phyloP scores from a whole-genome alignment of 1,284 basidiomycete species.

The Irpex lacteus region DNA sequence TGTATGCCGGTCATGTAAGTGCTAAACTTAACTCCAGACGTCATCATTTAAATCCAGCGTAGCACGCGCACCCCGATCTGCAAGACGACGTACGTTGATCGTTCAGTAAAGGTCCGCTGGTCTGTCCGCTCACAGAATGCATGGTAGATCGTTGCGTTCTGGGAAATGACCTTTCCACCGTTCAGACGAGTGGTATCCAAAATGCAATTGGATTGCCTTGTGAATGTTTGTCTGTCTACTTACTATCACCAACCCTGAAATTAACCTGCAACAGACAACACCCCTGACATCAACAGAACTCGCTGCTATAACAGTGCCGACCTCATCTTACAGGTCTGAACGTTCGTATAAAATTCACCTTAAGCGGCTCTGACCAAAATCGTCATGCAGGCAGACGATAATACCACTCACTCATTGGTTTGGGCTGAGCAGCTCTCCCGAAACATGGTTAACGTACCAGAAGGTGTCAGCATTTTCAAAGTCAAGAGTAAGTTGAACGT shows the following conservation, averaged over 20 bases:
- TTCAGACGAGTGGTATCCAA: slow-evolving; percentile 47
- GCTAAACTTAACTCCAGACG: neutral
- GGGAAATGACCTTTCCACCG: slow-evolving; percentile 57
- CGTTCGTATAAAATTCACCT: neutral
- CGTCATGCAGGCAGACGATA: slow-evolving; percentile 52
- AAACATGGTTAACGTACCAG: slow-evolving; percentile 46
- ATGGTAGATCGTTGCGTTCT: slow-evolving; percentile 57
- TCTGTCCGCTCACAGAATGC: neutral
- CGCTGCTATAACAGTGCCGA: slow-evolving; percentile 55
- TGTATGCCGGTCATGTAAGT: slow-evolving; percentile 52
- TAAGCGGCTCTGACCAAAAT: neutral
- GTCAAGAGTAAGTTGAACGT: slow-evolving; percentile 52
- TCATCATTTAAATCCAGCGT: neutral
- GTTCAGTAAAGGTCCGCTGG: neutral
- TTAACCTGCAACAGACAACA: slow-evolving; percentile 40
- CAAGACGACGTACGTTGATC: slow-evolving; percentile 50
- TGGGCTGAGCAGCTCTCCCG: slow-evolving; percentile 54
- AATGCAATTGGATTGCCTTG: slow-evolving; percentile 50
- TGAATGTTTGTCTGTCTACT: slow-evolving; percentile 47
- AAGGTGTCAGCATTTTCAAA: slow-evolving; percentile 49
- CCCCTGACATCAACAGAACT: slow-evolving; percentile 46
- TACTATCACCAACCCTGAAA: neutral
- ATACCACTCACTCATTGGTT: slow-evolving; percentile 49
- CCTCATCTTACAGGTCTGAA: slow-evolving; percentile 69
- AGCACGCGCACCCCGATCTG: slow-evolving; percentile 41